Percentiles rank a stretch among this genome's conserved stretches.
These are phyloP conservation scores for Saccharomyces pastorianus DNA, from an alignment of 1,139 yeast genomes.

Conservation along the genomic window DNA sequence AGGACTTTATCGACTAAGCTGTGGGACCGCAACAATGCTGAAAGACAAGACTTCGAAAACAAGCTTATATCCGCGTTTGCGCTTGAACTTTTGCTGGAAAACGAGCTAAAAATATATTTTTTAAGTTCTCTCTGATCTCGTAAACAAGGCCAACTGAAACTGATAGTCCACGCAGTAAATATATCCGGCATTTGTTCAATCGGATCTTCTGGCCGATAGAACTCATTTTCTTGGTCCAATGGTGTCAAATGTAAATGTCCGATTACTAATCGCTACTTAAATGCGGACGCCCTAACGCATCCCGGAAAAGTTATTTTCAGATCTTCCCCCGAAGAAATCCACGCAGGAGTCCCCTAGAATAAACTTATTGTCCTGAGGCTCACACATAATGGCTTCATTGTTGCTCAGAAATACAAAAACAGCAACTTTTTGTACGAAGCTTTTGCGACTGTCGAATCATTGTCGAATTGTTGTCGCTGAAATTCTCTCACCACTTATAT, in stretches of 20 bases:
- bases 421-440: neutral
- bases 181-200: neutral
- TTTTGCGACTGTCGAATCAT: neutral
- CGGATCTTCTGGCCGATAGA: neutral
- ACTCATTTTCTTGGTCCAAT: neutral
- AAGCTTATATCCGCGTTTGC: neutral
- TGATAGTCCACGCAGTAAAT: neutral
- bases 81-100: neutral
- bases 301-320: neutral
- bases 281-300: neutral
- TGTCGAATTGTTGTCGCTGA: neutral
- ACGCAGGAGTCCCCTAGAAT: neutral
- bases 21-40: neutral
- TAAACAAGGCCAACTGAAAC: neutral
- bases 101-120: neutral
- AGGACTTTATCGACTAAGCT: neutral
- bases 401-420: neutral
- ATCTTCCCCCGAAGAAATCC: neutral
- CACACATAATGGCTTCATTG: neutral
- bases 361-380: neutral
- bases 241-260: neutral
- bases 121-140: neutral
- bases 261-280: neutral
- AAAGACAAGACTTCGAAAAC: neutral
- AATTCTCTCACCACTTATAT: neutral